Conservation (phyloP, 1,284 basidiomycete genomes). For the Rhodotorula sp. region DNA sequence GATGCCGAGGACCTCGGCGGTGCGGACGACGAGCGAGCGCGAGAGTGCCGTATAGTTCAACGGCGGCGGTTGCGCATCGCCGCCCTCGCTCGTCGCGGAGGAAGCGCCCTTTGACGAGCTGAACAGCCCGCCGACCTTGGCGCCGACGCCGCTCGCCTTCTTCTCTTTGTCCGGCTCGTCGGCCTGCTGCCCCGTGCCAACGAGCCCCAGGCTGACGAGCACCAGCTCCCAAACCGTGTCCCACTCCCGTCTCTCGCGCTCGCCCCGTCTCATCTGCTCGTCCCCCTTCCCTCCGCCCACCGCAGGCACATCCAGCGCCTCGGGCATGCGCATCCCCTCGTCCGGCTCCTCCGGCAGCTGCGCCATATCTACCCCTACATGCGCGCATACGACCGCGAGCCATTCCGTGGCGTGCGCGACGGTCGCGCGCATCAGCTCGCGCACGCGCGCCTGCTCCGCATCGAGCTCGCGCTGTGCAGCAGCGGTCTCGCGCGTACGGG, state of each 20-base stretch:
- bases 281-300: background rate
- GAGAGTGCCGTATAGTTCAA: slow-evolving; percentile 52
- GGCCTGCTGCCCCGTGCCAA: slow-evolving; percentile 14
- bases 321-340: background rate
- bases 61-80: slow-evolving; percentile 7
- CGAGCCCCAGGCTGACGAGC: slow-evolving; percentile 37
- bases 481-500: background rate
- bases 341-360: slow-evolving; percentile 26
- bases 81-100: background rate
- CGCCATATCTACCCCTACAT: slow-evolving; percentile 25
- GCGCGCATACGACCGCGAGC: slow-evolving; percentile 23
- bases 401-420: slow-evolving; percentile 12
- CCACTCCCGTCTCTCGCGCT: slow-evolving; percentile 15
- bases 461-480: slow-evolving; percentile 25
- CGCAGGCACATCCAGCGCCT: background rate
- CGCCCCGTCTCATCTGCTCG: background rate
- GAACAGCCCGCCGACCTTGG: slow-evolving; percentile 18
- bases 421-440: background rate
- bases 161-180: slow-evolving; percentile 5
- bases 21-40: slow-evolving; percentile 49
- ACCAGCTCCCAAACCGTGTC: slow-evolving; percentile 36
- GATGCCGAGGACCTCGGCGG: slow-evolving; percentile 51
- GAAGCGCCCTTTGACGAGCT: background rate
- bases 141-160: background rate
- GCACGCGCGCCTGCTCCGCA: slow-evolving; percentile 21